phyloP scores from a whole-genome alignment of 2,329 filamentous ascomycete genomes.

The Mycosphaerelloides madeirae region DNA sequence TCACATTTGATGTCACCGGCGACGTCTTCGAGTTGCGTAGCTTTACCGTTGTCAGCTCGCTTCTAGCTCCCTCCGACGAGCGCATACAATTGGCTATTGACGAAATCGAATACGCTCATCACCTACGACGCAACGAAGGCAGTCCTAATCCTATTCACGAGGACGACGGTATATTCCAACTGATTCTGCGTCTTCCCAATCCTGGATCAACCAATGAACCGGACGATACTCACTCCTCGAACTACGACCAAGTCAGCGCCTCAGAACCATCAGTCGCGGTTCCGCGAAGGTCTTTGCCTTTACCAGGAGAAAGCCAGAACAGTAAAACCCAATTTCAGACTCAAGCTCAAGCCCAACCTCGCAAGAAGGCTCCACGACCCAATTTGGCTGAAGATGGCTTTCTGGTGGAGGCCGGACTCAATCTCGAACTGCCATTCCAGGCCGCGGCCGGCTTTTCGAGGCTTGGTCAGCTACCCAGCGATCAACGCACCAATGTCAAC shows the following conservation, averaged over 20 bases:
- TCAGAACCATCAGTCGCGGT: slow-evolving; percentile 5
- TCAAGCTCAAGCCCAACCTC: not conserved
- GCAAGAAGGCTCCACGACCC: slow-evolving; percentile 13
- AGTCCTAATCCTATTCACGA: slow-evolving; percentile 18
- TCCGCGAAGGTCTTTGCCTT: slow-evolving; percentile 3
- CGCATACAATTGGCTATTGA: slow-evolving; percentile 26
- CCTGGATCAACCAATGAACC: slow-evolving; percentile 6
- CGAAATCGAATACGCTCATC: slow-evolving; percentile 24
- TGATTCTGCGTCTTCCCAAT: slow-evolving; percentile 19
- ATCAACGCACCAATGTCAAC: not conserved
- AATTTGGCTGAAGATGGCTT: slow-evolving; percentile 22
- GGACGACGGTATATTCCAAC: slow-evolving; percentile 10
- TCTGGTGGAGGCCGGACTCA: slow-evolving; percentile 24
- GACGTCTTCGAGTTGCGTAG: slow-evolving; percentile 24
- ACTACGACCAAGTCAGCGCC: not conserved
- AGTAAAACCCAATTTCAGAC: slow-evolving; percentile 1
- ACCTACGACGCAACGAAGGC: slow-evolving; percentile 23
- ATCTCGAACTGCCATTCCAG: slow-evolving; percentile 21
- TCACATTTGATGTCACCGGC: slow-evolving; percentile 19
- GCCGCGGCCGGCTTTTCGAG: slow-evolving; percentile 3
- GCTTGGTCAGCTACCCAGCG: not conserved
- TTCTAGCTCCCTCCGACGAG: slow-evolving; percentile 23
- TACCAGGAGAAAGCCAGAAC: not conserved
- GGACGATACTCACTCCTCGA: not conserved
- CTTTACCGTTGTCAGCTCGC: slow-evolving; percentile 26